phyloP scores from a whole-genome alignment of 148 eudicot genomes.

The Silene conica region DNA sequence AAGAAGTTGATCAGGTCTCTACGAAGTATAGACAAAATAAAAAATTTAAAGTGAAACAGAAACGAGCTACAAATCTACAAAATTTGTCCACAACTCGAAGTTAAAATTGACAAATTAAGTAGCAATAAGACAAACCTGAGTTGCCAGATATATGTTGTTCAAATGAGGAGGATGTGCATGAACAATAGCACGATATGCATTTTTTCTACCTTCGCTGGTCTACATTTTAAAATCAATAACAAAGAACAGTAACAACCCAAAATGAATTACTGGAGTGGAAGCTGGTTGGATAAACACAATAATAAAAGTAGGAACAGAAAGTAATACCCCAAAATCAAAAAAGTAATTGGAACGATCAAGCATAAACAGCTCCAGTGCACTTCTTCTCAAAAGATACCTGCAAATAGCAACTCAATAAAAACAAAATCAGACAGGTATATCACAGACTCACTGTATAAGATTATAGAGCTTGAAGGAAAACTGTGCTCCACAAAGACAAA shows the following conservation, averaged over 20 bases:
- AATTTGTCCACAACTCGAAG: background rate
- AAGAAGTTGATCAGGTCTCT: constrained; percentile 96
- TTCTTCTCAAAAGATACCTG: constrained; percentile 97
- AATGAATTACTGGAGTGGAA: constrained; percentile 2
- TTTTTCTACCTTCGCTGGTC: constrained; percentile 76
- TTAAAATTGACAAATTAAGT: background rate
- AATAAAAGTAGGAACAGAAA: background rate
- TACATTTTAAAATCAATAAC: constrained; percentile 25
- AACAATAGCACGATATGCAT: constrained; percentile 91
- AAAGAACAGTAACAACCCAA: constrained; percentile 6
- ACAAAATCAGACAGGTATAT: constrained; percentile 11
- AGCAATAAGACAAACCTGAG: constrained; percentile 60
- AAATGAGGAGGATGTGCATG: constrained; percentile 91
- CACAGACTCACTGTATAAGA: background rate
- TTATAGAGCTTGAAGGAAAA: constrained; percentile 4
- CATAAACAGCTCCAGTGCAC: constrained; percentile 95
- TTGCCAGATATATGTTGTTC: constrained; percentile 89
- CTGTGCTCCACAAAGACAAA: constrained; percentile 4
- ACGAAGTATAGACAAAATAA: constrained; percentile 7
- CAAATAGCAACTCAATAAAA: constrained; percentile 19
- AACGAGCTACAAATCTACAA: background rate
- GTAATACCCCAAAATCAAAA: constrained; percentile 90
- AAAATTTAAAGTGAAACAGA: background rate
- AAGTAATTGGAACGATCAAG: constrained; percentile 93
- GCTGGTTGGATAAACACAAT: background rate